Conservation (phyloP, 2,329 filamentous ascomycete species). For the Claviceps fusiformis region DNA sequence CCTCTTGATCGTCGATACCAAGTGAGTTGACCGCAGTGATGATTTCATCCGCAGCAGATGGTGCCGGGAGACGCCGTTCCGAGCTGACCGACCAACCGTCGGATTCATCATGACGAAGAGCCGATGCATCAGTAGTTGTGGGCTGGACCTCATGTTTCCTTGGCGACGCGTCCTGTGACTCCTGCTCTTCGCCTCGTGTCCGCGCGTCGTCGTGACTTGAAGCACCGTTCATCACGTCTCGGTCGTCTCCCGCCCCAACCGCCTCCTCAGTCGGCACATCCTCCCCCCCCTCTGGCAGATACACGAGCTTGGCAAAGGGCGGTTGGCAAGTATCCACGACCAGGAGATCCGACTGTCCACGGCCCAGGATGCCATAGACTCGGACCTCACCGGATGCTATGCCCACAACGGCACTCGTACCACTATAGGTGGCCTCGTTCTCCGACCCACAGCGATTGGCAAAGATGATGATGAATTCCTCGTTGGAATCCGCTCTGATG, state of each 20-base stretch:
- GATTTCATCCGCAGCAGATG: too few relatives aligned
- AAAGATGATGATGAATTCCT: slow-evolving; percentile 55
- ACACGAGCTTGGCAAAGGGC: slow-evolving; percentile 32
- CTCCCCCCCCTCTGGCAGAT: slow-evolving; percentile 1
- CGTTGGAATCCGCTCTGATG: slow-evolving; percentile 33
- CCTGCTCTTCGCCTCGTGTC: neutral
- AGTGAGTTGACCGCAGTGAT: too few relatives aligned
- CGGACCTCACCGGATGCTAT: slow-evolving; percentile 51
- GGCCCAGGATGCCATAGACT: slow-evolving; percentile 56
- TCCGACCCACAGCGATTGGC: slow-evolving; percentile 60
- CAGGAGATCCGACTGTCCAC: slow-evolving; percentile 54
- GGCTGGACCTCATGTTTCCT: neutral
- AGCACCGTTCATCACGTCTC: neutral
- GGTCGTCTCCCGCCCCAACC: too few relatives aligned
- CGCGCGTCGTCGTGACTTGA: neutral
- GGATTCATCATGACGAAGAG: neutral
- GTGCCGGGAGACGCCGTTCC: too few relatives aligned
- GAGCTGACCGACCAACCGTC: neutral
- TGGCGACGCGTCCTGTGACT: neutral
- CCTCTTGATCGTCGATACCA: too few relatives aligned
- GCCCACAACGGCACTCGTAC: slow-evolving; percentile 58
- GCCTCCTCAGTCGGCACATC: neutral
- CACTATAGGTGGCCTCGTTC: slow-evolving; percentile 53
- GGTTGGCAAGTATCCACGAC: slow-evolving; percentile 47
- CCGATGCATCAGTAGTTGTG: neutral